Conservation (phyloP, 116 monocot genomes). For the Zostera marina region DNA sequence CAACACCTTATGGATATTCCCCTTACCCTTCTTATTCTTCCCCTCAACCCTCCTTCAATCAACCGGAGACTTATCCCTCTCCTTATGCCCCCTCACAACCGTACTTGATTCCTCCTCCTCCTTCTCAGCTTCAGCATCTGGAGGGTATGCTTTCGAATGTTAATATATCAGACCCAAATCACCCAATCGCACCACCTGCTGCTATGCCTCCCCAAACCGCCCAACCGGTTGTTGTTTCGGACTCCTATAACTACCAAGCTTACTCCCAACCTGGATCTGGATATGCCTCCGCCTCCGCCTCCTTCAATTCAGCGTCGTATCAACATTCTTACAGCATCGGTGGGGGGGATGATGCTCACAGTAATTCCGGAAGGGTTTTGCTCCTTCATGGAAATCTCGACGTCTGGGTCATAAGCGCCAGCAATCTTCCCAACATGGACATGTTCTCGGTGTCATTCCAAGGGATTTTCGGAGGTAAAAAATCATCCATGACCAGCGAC, state of each 20-base stretch:
- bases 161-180: slow-evolving; percentile 1
- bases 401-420: slow-evolving; percentile 44
- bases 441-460: slow-evolving; percentile 65
- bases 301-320: background rate
- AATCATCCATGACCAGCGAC: slow-evolving; percentile 65
- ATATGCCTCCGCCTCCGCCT: no score
- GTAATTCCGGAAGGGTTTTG: slow-evolving; percentile 20
- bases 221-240: slow-evolving; percentile 4
- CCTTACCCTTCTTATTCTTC: slow-evolving; percentile 3
- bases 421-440: slow-evolving; percentile 79
- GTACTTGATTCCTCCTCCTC: background rate
- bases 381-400: slow-evolving; percentile 70
- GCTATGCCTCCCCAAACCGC: background rate
- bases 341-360: no score
- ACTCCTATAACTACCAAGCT: background rate
- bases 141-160: background rate
- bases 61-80: background rate
- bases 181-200: background rate
- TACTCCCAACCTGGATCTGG: background rate
- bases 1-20: background rate
- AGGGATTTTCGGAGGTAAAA: slow-evolving; percentile 24
- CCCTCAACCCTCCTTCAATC: background rate
- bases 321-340: no score
- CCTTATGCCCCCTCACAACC: background rate
- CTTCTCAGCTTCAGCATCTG: background rate